Base-by-base conservation (phyloP, 1,284 basidiomycete species). In the Rugiboletus extremiorientalis region DNA sequence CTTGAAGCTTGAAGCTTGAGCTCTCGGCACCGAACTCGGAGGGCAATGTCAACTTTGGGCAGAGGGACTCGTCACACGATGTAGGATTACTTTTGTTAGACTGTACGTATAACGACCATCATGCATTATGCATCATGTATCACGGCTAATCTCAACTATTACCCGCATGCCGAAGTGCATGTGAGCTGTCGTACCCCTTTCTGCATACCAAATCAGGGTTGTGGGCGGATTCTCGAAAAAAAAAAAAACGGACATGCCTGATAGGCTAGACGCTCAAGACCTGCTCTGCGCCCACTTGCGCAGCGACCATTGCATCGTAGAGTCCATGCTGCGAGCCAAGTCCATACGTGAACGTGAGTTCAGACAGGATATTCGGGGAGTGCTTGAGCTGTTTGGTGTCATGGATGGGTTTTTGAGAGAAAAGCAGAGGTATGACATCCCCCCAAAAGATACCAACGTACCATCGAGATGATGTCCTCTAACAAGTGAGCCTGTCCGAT, bases 401-500 rank as follows among this genome's bases (percentile, higher is more conserved):
- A 71, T 64, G 92, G 30, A 93, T 80, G 84, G 51, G 28, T 28
- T 20, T n/a, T 30, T 23, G 11, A 18, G 8, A 47, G 25, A 9
- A 14, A 27, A 18, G 10, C 6, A 25, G 11, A 31, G 33, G 18
- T 6, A 16, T 15, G 10, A 34, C 33, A 20, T 25, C 30, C n/a
- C n/a, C 6, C 22, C 22, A 34, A 16, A 18, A 18, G 20, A 18
- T 18, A 38, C 20, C 27, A 12, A 18, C 86, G 54, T 52, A 92
- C 91, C 70, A 93, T 70, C 11, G 86, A 84, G 58, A 98, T 94
- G 42, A 98, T 74, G 71, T 98, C 94, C 67, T 98, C 96, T 6
- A 99, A 78, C 20, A 98, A 78, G 74, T 98, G 94, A 0, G 96
- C 94, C 70, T 96, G 94, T 1, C 95, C 96, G 1, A 94, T 91